phyloP scores from a whole-genome alignment of 805 yeast species.

The Candida quercuum region DNA sequence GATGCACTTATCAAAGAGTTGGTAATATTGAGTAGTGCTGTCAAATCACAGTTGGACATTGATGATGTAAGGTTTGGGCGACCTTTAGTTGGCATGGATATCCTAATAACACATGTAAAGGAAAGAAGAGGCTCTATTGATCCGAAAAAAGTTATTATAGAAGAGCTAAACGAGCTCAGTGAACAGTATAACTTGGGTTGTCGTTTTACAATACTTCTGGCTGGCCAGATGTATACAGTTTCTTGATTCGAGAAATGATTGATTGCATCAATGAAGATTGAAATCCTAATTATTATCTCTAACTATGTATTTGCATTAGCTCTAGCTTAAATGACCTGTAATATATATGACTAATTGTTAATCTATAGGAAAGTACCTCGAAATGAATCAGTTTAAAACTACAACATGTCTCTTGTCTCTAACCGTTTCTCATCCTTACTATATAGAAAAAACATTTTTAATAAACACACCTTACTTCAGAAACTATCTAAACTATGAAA shows the following conservation, averaged over 20 bases:
- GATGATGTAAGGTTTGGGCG: background rate
- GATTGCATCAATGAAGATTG: too few relatives aligned
- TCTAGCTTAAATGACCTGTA: too few relatives aligned
- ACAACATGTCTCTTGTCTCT: constrained; percentile 1
- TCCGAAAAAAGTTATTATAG: constrained; percentile 52
- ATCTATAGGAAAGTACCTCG: too few relatives aligned
- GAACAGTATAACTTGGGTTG: constrained; percentile 34
- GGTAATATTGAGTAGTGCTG: background rate
- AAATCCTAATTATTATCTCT: too few relatives aligned
- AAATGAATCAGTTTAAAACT: background rate
- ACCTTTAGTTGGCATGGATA: constrained; percentile 18
- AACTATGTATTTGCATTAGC: too few relatives aligned
- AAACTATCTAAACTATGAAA: constrained; percentile 41
- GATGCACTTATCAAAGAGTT: constrained; percentile 55
- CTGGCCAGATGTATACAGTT: constrained; percentile 43
- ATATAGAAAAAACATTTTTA: background rate
- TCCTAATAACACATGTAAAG: constrained; percentile 39
- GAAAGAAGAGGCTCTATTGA: constrained; percentile 36
- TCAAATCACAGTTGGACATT: background rate
- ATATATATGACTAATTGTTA: too few relatives aligned
- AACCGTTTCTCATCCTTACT: background rate
- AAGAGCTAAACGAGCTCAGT: constrained; percentile 45
- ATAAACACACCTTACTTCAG: background rate
- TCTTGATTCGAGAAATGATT: background rate
- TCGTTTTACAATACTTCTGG: constrained; percentile 45